Conservation (phyloP, 2,329 filamentous ascomycete genomes). For the Fusarium equiseti region DNA sequence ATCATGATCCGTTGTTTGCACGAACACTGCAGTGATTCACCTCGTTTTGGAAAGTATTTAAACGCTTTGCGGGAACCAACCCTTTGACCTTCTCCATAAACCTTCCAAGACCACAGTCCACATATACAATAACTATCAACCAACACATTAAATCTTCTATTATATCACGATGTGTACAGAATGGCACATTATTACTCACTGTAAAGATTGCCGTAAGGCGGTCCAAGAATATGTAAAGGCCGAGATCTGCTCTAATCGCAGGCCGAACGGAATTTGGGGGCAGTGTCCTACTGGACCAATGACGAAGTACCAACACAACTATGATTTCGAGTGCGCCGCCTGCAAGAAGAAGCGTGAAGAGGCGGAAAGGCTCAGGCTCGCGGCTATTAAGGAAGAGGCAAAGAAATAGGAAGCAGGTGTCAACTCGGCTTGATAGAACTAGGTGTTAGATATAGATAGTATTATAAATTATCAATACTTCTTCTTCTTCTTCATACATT, state of each 20-base stretch:
- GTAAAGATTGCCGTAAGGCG: accelerated
- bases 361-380: background rate
- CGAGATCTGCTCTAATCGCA: background rate
- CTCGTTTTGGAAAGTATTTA: background rate
- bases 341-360: background rate
- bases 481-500: too few species aligned
- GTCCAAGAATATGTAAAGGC: background rate
- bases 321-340: background rate
- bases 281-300: background rate
- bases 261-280: background rate
- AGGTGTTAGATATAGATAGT: too few species aligned
- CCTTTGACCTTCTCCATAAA: background rate
- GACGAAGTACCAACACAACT: background rate
- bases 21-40: background rate
- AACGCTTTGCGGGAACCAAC: background rate
- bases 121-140: background rate
- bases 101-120: background rate
- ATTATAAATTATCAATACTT: too few species aligned
- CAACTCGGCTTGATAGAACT: accelerated
- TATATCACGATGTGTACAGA: background rate
- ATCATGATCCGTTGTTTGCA: accelerated
- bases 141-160: accelerated
- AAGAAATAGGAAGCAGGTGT: accelerated
- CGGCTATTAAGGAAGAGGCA: background rate
- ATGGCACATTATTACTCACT: background rate